Evolutionary conservation across 2,329 filamentous ascomycete genomes (phyloP).

Genomic region (Balansia obtecta): DNA sequence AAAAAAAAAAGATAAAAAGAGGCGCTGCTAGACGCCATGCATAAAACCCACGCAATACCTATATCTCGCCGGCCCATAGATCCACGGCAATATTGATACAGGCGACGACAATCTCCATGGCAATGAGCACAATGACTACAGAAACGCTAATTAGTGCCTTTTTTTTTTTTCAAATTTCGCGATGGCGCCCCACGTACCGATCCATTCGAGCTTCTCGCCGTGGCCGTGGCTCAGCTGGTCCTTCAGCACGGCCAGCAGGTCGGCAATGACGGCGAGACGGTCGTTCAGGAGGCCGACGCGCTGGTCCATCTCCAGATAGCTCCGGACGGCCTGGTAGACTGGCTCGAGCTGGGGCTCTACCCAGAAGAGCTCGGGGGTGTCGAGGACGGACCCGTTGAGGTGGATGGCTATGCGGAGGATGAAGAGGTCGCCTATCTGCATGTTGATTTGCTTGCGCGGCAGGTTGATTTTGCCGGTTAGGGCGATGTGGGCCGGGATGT

Average conservation of each 20-base stretch:
- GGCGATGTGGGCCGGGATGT: slow-evolving; percentile 86
- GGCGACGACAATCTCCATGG: slow-evolving; percentile 86
- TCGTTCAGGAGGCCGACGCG: slow-evolving; percentile 81
- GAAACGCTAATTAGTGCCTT: too few species aligned
- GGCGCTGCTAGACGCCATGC: neutral
- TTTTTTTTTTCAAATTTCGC: too few species aligned
- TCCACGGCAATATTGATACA: slow-evolving; percentile 93
- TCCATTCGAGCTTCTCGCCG: slow-evolving; percentile 81
- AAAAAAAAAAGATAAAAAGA: neutral
- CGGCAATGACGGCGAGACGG: slow-evolving; percentile 74
- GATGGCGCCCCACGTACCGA: slow-evolving; percentile 55
- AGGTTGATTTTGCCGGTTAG: slow-evolving; percentile 85
- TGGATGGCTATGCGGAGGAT: slow-evolving; percentile 97
- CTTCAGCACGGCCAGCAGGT: slow-evolving; percentile 84
- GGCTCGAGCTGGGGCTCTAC: slow-evolving; percentile 93
- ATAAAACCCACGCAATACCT: neutral
- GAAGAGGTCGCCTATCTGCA: slow-evolving; percentile 98
- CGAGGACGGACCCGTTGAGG: slow-evolving; percentile 88
- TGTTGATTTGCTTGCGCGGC: slow-evolving; percentile 85
- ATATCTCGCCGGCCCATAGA: slow-evolving; percentile 47
- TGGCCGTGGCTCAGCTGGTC: slow-evolving; percentile 92
- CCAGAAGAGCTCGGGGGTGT: slow-evolving; percentile 97
- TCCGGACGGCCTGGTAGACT: slow-evolving; percentile 88
- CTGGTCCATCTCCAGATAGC: slow-evolving; percentile 97
- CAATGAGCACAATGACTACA: slow-evolving; percentile 95